These are phyloP conservation scores for Microdochium nivale DNA, from an alignment of 2,329 filamentous ascomycete species.

Conservation along the genomic window DNA sequence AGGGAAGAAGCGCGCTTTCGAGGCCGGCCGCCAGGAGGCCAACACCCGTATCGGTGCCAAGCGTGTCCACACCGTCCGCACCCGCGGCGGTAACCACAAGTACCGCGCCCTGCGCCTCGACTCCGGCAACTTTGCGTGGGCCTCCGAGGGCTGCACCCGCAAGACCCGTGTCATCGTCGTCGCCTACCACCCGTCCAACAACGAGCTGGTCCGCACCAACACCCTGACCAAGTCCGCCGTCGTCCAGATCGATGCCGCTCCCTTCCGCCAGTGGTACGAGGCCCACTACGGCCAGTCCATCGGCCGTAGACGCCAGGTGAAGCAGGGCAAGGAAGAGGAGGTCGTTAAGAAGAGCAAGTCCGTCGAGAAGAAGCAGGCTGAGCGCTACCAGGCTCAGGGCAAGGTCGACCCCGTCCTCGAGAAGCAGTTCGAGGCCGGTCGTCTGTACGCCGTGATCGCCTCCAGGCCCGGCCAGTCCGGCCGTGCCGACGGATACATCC, in stretches of 20 bases:
- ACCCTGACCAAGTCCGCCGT: conserved; percentile 98
- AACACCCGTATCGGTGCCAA: conserved; percentile 98
- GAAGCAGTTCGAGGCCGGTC: conserved; percentile 99
- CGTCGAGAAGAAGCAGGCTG: conserved; percentile 94
- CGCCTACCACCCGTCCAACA: conserved; percentile 99
- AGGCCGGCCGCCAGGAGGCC: conserved; percentile 98
- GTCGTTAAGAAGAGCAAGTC: conserved; percentile 89
- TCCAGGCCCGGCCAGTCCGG: conserved; percentile 95
- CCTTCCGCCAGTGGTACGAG: conserved; percentile 99
- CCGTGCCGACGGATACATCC: conserved; percentile 92
- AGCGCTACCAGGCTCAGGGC: conserved; percentile 70
- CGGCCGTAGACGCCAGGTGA: conserved; percentile 86
- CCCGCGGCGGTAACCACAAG: conserved; percentile 98
- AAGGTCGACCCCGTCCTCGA: conserved; percentile 91
- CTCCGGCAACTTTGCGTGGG: conserved; percentile 98
- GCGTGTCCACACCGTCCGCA: conserved; percentile 94
- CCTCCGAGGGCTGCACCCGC: conserved; percentile 93
- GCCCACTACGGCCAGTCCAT: conserved; percentile 92
- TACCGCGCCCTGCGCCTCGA: conserved; percentile 99
- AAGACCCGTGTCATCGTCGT: conserved; percentile 99
- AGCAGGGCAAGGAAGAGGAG: conserved; percentile 59
- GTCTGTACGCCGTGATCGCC: conserved; percentile 87
- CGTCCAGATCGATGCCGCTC: conserved; percentile 96
- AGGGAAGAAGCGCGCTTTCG: conserved; percentile 97
- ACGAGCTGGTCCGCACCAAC: conserved; percentile 99